Percentiles rank a stretch among this genome's conserved stretches.
Evolutionary conservation across 495 filamentous ascomycete genomes (phyloP).

Genomic region (Neurospora discreta): DNA sequence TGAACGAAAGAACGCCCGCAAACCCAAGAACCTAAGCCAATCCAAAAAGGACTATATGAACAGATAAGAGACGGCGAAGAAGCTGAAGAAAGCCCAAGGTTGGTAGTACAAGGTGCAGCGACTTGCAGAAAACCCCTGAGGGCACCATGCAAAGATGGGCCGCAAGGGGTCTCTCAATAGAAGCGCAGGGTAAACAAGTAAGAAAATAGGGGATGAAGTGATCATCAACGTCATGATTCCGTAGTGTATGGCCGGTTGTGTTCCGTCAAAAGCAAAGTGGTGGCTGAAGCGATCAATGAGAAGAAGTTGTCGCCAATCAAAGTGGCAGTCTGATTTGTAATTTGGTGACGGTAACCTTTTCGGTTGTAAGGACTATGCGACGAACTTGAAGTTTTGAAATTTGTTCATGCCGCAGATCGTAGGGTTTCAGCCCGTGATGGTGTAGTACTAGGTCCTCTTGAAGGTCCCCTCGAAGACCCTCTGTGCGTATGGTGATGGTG

Average conservation of each 20-base stretch:
- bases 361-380: conserved; percentile 3
- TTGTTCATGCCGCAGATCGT: conserved; percentile 19
- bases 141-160: not conserved
- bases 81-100: not conserved
- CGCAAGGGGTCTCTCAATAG: not conserved
- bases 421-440: conserved; percentile 23
- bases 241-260: conserved; percentile 18
- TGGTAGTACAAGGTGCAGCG: not conserved
- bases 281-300: conserved; percentile 25
- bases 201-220: not conserved
- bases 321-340: conserved; percentile 4
- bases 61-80: not conserved
- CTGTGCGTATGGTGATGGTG: conserved; percentile 25
- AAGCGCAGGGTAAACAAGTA: not conserved
- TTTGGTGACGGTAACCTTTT: conserved; percentile 1
- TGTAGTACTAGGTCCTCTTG: conserved; percentile 11
- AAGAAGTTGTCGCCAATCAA: conserved; percentile 11
- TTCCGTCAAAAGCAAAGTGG: conserved; percentile 19
- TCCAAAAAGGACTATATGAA: not conserved
- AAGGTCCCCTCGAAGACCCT: conserved; percentile 26
- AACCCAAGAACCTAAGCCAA: not conserved
- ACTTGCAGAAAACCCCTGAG: not conserved
- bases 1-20: not conserved
- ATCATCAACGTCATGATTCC: conserved; percentile 23
- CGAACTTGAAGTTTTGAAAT: not conserved